Percentiles rank a stretch among this genome's conserved stretches.
These are phyloP conservation scores for Colletotrichum somersetense DNA, from an alignment of 2,329 filamentous ascomycete species.

Conservation along the genomic window DNA sequence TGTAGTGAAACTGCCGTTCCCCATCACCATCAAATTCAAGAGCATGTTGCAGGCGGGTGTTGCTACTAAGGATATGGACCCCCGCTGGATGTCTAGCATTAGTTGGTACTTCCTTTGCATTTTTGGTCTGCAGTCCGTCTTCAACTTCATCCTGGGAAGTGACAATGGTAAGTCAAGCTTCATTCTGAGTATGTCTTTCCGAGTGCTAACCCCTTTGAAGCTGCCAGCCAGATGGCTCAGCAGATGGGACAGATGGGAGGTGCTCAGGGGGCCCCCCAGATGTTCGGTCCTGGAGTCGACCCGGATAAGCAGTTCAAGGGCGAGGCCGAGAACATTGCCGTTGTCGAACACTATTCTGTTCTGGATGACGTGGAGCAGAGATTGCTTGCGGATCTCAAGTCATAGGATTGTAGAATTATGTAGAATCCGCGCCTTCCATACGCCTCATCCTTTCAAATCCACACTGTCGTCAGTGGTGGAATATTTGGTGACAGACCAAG, in stretches of 20 bases:
- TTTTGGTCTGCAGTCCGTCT: slow-evolving; percentile 95
- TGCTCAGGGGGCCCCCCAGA: slow-evolving; percentile 67
- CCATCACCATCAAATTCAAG: slow-evolving; percentile 98
- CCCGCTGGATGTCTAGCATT: slow-evolving; percentile 97
- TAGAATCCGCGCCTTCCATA: slow-evolving; percentile 15
- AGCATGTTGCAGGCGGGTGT: slow-evolving; percentile 99
- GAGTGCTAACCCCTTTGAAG: slow-evolving; percentile 61
- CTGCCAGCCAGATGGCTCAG: slow-evolving; percentile 90
- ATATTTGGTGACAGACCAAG: slow-evolving; percentile 1
- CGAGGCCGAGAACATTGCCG: slow-evolving; percentile 95
- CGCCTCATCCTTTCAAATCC: slow-evolving; percentile 13
- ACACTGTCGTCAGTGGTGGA: background rate
- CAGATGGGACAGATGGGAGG: slow-evolving; percentile 88
- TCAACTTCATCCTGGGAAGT: slow-evolving; percentile 95
- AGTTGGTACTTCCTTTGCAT: slow-evolving; percentile 99
- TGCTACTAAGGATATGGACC: slow-evolving; percentile 94
- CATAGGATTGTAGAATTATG: slow-evolving; percentile 48
- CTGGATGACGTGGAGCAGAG: slow-evolving; percentile 89
- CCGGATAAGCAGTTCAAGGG: slow-evolving; percentile 94
- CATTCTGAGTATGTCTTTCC: background rate
- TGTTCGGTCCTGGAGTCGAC: slow-evolving; percentile 93
- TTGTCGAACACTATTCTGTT: slow-evolving; percentile 93
- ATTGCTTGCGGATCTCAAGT: slow-evolving; percentile 71
- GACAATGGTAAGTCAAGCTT: slow-evolving; percentile 81
- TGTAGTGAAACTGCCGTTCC: slow-evolving; percentile 93